Evolutionary conservation across 2,329 filamentous ascomycete species (phyloP), one percentile per base, ranked within the genome.

Genomic region (Scedosporium aurantiacum): DNA sequence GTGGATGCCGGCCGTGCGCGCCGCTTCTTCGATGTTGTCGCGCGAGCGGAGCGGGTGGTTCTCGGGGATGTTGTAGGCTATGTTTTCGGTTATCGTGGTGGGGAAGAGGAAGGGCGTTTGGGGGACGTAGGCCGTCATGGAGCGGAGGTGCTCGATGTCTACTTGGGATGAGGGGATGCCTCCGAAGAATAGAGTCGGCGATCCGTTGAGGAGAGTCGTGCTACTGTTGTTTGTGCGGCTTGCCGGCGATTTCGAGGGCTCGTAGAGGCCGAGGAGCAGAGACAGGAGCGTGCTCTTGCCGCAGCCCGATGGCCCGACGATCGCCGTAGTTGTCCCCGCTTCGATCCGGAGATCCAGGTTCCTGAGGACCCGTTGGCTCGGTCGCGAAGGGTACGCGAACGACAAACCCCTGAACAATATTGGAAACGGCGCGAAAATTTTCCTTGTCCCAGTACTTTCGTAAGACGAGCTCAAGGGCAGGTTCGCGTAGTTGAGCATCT

Each of bases 271-370:
- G 3, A 95, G 75, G 0, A 97, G 77, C 0, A 97, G 75, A 0
- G 88, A 83, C 0, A 88, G 81, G 41, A 97, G 79, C 0, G 93
- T 97, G 14, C 88, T 92, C 74, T 99, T 97, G 1, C 94, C 93
- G n/a, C 88, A 90, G 0, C 94, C 93, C 0, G 91, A 96, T 0
- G 82, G 76, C 1, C 93, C 92, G 2, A 95, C 91, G 21, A 97
- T 84, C 2, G 90, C 91, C 0, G 86, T 86, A 65, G 84, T 89
- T 3, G 82, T 84, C 23, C 86, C 85, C 0, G 80, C 72, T 1
- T 77, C 70, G 59, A 97, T 82, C 0, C 73, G 75, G 6, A 96
- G 75, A n/a, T 78, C 84, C n/a, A 96, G 71, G 23, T 82, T 76
- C 8, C 78, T 77, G 1, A 97, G 76, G 0, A 90, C 82, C 0